Base-by-base conservation (phyloP, 2,329 filamentous ascomycete species). In the Alternaria hordeiaustralica region DNA sequence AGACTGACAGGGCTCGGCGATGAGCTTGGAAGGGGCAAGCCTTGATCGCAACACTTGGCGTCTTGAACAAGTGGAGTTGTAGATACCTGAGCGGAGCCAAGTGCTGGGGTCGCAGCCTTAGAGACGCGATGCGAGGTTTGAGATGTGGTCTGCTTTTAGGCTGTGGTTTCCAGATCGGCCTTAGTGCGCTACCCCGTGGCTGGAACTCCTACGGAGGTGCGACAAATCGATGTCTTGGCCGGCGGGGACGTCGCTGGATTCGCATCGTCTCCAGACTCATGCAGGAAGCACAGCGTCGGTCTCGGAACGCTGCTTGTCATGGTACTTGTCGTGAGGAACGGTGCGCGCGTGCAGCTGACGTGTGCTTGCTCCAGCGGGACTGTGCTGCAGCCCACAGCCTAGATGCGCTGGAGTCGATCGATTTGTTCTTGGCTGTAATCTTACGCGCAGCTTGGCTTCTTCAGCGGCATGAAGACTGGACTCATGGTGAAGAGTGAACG, bases 21-120 rank as follows among this genome's bases (percentile, higher is more conserved):
- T 66, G 69, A 75, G 74, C 73, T 78, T 77, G 63, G 55, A 61
- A 44, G 49, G 57, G 58, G 67, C 60, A 79, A 78, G 75, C 76
- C 69, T 76, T 58, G 33, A 63, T 55, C 71, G 74, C 68, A 70
- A 78, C 76, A 63, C 64, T 67, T 61, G 50, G 64, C 54, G 74
- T 78, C 61, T 74, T 67, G 62, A 50, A 63, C 54, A 64, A 71
- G 71, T 67, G 68, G 70, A 66, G 66, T 21, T 36, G 50, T 20
- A 61, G 65, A 73, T 71, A 69, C 74, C 75, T 75, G 55, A 64
- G 57, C 44, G 55, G 55, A 50, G 56, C 47, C 36, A 46, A 47
- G 26, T 28, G 51, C 55, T 47, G 63, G 67, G 66, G 28, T 61
- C 36, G 18, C 36, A 60, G 61, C 61, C 49, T 59, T 28, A 49